phyloP scores from a whole-genome alignment of 352 stramenopile species.

The Thalassiosira sp. region DNA sequence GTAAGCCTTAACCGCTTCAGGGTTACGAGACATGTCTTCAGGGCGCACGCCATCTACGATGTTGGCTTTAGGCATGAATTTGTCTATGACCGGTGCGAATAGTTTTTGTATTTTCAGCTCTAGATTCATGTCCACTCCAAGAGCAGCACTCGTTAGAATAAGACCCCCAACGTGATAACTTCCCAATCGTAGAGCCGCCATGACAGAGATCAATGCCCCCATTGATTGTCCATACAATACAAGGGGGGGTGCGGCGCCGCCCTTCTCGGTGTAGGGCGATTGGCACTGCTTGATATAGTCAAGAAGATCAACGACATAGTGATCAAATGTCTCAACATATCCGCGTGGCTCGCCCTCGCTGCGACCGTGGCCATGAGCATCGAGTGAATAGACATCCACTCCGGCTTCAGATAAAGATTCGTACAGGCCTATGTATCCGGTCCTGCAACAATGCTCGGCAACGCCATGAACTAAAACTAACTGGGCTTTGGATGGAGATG shows the following conservation, averaged over 20 bases:
- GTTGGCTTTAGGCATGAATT: constrained; percentile 25
- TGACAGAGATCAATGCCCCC: constrained; percentile 35
- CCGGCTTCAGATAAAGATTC: constrained; percentile 45
- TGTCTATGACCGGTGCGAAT: constrained; percentile 42
- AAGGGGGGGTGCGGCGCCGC: constrained; percentile 27
- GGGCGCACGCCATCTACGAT: constrained; percentile 51
- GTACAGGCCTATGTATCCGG: constrained; percentile 49
- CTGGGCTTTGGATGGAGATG: constrained; percentile 34
- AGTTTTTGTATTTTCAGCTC: constrained; percentile 49
- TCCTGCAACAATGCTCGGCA: constrained; percentile 48
- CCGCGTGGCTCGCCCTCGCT: constrained; percentile 50
- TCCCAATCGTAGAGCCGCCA: constrained; percentile 22
- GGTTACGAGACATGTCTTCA: constrained; percentile 44
- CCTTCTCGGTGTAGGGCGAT: constrained; percentile 27
- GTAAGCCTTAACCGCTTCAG: constrained; percentile 36
- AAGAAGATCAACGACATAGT: constrained; percentile 43
- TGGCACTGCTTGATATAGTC: constrained; percentile 39
- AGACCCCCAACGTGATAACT: constrained; percentile 31
- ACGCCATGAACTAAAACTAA: constrained; percentile 54
- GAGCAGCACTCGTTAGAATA: constrained; percentile 38
- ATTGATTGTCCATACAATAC: constrained; percentile 51
- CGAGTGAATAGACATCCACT: constrained; percentile 53
- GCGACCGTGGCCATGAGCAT: constrained; percentile 56
- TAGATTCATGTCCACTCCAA: constrained; percentile 54
- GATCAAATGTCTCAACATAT: constrained; percentile 52